phyloP scores from a whole-genome alignment of 805 yeast species.

The Candida manassasensis region DNA sequence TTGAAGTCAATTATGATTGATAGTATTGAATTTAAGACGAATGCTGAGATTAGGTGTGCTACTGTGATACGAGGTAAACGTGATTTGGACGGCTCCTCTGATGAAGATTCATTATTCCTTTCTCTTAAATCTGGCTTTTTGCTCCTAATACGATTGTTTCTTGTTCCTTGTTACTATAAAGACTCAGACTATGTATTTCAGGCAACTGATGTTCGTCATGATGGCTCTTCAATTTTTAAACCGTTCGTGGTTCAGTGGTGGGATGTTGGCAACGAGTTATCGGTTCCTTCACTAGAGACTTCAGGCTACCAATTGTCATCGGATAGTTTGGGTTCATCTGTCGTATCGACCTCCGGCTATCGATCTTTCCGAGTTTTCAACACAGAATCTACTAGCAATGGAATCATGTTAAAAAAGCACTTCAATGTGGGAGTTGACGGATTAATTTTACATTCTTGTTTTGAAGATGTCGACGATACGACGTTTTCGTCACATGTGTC shows the following conservation, averaged over 20 bases:
- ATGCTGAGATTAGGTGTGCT: constrained; percentile 28
- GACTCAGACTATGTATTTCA: constrained; percentile 19
- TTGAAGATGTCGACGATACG: constrained; percentile 28
- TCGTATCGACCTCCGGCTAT: constrained; percentile 33
- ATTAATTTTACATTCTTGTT: constrained; percentile 36
- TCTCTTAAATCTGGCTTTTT: constrained; percentile 38
- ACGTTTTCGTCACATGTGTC: constrained; percentile 22
- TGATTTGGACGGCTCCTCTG: constrained; percentile 10
- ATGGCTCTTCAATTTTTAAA: constrained; percentile 21
- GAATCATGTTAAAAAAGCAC: constrained; percentile 33
- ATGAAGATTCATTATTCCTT: constrained; percentile 37
- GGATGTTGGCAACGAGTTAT: constrained; percentile 18
- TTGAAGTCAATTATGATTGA: constrained; percentile 28
- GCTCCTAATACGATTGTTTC: constrained; percentile 35
- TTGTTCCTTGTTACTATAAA: constrained; percentile 25
- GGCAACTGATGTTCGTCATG: constrained; percentile 6
- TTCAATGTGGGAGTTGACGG: constrained; percentile 41
- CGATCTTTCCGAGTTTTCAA: constrained; percentile 35
- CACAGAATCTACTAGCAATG: constrained; percentile 31
- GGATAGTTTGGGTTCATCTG: constrained; percentile 36
- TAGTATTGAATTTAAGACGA: constrained; percentile 26
- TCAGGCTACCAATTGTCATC: constrained; percentile 28
- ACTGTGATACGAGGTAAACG: constrained; percentile 22
- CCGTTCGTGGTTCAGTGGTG: constrained; percentile 52
- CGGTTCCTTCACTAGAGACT: constrained; percentile 13